Evolutionary conservation across 768 basidiomycete species (phyloP).

Genomic region (Agrocybe praecox): DNA sequence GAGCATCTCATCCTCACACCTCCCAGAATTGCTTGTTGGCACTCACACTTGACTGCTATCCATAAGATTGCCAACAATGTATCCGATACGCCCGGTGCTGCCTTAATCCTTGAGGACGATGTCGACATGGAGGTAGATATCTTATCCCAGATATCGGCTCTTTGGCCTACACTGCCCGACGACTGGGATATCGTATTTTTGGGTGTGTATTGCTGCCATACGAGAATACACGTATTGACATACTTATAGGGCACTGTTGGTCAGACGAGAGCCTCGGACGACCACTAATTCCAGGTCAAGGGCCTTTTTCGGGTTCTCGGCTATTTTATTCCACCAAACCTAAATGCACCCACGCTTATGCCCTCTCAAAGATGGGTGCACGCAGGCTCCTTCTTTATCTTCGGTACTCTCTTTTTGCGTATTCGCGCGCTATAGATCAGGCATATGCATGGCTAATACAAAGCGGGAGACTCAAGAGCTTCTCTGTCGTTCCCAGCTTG

Average conservation of each 20-base stretch:
- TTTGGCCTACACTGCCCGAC: constrained; percentile 57
- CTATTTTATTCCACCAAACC: constrained; percentile 64
- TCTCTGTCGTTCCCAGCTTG: constrained; percentile 68
- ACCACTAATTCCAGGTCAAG: constrained; percentile 11
- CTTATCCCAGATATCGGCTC: constrained; percentile 31
- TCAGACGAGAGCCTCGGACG: constrained; percentile 61
- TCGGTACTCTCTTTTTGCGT: constrained; percentile 67
- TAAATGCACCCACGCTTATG: constrained; percentile 77
- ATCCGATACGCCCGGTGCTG: constrained; percentile 31
- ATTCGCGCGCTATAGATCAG: constrained; percentile 78
- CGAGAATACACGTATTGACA: neutral
- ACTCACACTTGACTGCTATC: constrained; percentile 63
- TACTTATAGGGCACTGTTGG: constrained; percentile 74
- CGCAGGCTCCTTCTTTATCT: constrained; percentile 61
- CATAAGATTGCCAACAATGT: constrained; percentile 39
- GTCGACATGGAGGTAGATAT: constrained; percentile 77
- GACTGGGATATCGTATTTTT: constrained; percentile 79
- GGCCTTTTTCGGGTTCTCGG: constrained; percentile 15
- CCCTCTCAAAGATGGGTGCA: constrained; percentile 59
- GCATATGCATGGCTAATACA: constrained; percentile 69
- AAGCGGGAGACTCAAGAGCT: constrained; percentile 56
- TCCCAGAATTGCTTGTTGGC: constrained; percentile 70
- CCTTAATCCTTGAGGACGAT: constrained; percentile 76
- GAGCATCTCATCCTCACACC: constrained; percentile 55
- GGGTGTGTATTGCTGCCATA: constrained; percentile 39